Conservation (phyloP, 2,329 filamentous ascomycete genomes). For the Paraphaeosphaeria sporulosa region DNA sequence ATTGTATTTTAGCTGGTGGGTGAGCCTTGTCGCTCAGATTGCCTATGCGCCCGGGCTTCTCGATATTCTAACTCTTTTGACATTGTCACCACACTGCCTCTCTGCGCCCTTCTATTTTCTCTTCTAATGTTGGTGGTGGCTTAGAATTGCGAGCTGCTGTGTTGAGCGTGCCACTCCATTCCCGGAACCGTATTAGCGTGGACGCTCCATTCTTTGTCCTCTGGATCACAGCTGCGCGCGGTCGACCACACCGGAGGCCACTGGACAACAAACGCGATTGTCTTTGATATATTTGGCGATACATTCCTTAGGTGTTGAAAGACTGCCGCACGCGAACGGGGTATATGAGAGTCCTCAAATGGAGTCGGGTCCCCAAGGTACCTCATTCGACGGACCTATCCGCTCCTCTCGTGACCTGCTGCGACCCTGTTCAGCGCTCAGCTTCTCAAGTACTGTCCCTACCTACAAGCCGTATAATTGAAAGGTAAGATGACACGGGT, state of each 20-base stretch:
- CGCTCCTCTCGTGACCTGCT: background rate
- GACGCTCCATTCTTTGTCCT: slow-evolving; percentile 12
- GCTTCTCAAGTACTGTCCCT: background rate
- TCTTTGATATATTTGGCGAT: slow-evolving; percentile 21
- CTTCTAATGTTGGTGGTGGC: background rate
- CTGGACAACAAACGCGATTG: slow-evolving; percentile 18
- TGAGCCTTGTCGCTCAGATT: background rate
- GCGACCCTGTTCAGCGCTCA: background rate
- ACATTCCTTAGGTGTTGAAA: slow-evolving; percentile 19
- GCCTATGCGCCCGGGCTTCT: background rate
- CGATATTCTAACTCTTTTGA: slow-evolving; percentile 7
- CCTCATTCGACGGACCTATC: background rate
- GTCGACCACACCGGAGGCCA: slow-evolving; percentile 23
- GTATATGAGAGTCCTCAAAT: slow-evolving; percentile 13
- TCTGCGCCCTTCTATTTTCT: background rate
- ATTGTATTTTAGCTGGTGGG: slow-evolving; percentile 9
- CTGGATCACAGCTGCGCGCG: slow-evolving; percentile 27
- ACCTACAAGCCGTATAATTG: background rate
- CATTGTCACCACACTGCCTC: slow-evolving; percentile 2
- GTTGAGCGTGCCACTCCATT: slow-evolving; percentile 14
- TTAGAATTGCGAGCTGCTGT: slow-evolving; percentile 8
- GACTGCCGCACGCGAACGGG: slow-evolving; percentile 13
- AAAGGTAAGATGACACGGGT: slow-evolving; percentile 24
- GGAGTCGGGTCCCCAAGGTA: slow-evolving; percentile 1
- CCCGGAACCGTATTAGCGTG: slow-evolving; percentile 22